Base-by-base conservation (phyloP, 495 filamentous ascomycete genomes). In the Staphylotrichum longicolle region DNA sequence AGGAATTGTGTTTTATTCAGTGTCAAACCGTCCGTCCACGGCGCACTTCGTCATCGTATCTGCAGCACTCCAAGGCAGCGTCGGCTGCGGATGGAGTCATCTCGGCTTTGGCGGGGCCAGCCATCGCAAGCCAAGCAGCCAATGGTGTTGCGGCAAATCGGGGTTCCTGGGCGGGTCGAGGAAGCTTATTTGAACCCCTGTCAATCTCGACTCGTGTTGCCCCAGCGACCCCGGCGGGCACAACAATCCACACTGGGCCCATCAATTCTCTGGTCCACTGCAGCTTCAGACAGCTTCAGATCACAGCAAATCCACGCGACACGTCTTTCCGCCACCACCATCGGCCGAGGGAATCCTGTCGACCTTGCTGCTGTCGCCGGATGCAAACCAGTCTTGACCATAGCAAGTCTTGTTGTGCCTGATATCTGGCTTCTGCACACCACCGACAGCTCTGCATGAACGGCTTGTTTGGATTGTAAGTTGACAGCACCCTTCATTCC, bases 71-170 rank as follows among this genome's bases (percentile, higher is more conserved):
- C 41, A 35, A 33, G 7, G 14, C 10, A 30, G 12, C 12, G 42
- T 57, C 20, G 44, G 33, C 15, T 32, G 40, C 12, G 37, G 49
- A 64, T 50, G 62, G 46, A 63, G 61, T 54, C 44, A 48, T 52
- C 49, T 60, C 46, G 57, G 57, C 50, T 60, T 39, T 56, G 44
- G 62, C 52, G 62, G 62, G 61, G 61, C 20, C 20, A 63, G 44
- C 44, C n/a, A 8, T 45, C 44, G 6, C 45, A 35, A 33, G 12
- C 8, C 37, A 10, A 14, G 10, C 53, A 54, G 47, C 63, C 63
- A 61, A 65, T 65, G 15, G 33, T 14, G 14, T 47, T 42, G 50
- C 49, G 33, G 12, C 41, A 35, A 41, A n/a, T 34, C 9, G 12
- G 8, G 14, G 57, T 41, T 37, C 44, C 37, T 54, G 54, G 39